phyloP scores from a whole-genome alignment of 192 early-diverging fungal species.

The Mortierella claussenii region DNA sequence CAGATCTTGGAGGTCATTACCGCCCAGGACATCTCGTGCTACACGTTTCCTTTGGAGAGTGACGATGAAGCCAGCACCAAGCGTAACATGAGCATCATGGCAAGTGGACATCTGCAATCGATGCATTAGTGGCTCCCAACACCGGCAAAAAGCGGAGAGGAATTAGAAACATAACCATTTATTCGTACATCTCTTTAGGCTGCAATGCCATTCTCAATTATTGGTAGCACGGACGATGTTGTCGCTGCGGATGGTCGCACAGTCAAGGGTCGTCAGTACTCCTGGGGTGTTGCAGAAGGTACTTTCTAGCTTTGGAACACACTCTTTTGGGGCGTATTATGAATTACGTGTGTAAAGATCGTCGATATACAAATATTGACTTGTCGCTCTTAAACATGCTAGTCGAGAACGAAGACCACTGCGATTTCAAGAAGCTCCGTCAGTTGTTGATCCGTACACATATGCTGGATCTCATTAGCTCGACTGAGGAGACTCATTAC shows the following conservation, averaged over 20 bases:
- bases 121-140: no score
- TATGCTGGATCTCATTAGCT: slow-evolving; percentile 94
- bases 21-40: slow-evolving; percentile 93
- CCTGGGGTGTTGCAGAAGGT: slow-evolving; percentile 97
- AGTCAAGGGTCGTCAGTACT: slow-evolving; percentile 96
- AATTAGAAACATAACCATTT: no score
- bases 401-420: slow-evolving; percentile 99
- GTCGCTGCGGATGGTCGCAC: slow-evolving; percentile 83
- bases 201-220: slow-evolving; percentile 97
- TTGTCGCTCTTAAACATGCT: no score
- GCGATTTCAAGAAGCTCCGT: slow-evolving; percentile 97
- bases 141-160: no score
- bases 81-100: slow-evolving; percentile 87
- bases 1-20: slow-evolving; percentile 91
- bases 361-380: no score
- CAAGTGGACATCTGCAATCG: no score
- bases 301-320: neutral
- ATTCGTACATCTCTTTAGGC: slow-evolving; percentile 56
- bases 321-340: no score
- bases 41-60: slow-evolving; percentile 87
- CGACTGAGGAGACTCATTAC: slow-evolving; percentile 96
- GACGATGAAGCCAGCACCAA: slow-evolving; percentile 84
- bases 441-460: slow-evolving; percentile 96
- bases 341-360: no score
- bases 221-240: slow-evolving; percentile 91